phyloP scores from a whole-genome alignment of 306 rosid species.

The Rosa multiflora region DNA sequence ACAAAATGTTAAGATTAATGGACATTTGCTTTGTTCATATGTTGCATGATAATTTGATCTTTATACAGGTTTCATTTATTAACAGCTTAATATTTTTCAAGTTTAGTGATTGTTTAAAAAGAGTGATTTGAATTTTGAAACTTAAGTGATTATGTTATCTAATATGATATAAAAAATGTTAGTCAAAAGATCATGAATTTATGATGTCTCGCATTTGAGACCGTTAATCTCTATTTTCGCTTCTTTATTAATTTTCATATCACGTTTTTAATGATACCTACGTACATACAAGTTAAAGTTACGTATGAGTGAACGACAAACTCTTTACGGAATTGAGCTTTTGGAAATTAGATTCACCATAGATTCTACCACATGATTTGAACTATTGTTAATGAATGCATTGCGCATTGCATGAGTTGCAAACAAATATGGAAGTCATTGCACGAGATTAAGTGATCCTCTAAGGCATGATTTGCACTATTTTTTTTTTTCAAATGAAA shows the following conservation, averaged over 20 bases:
- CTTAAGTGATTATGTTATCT: not conserved
- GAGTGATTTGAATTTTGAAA: not conserved
- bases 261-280: too few relatives aligned
- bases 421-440: not conserved
- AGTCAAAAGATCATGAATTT: too few relatives aligned
- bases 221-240: too few relatives aligned
- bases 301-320: not conserved
- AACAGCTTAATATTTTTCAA: too few relatives aligned
- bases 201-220: too few relatives aligned
- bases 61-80: too few relatives aligned
- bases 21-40: not conserved
- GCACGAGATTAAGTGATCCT: not conserved
- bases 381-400: not conserved
- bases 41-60: too few relatives aligned
- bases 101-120: not conserved
- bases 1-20: not conserved
- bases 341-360: not conserved
- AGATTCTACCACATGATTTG: not conserved
- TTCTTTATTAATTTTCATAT: too few relatives aligned
- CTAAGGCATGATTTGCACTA: not conserved
- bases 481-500: not conserved
- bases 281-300: too few relatives aligned
- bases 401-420: not conserved
- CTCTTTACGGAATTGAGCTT: not conserved
- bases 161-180: too few relatives aligned